Base-by-base conservation (phyloP, 805 yeast species). In the Sugiyamaella boreocaroliniensis region DNA sequence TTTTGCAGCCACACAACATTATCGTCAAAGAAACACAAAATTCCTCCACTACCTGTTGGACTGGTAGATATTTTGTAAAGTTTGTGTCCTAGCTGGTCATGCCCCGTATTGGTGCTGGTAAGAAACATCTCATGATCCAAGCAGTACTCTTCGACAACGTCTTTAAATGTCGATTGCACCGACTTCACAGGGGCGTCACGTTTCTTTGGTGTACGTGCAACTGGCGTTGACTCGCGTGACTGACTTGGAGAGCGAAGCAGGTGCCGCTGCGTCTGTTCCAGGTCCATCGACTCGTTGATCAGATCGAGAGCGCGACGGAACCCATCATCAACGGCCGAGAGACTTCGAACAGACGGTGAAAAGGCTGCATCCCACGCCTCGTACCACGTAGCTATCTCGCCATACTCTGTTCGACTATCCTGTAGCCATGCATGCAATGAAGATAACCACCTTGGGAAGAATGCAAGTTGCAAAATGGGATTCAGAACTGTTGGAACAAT, bases 111-210 rank as follows among this genome's bases (percentile, higher is more conserved):
- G 16, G 66, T 53, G 4, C 75, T 72, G 1, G 67, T 53, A 20
- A 81, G 68, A 8, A 75, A 61, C 20, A 82, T 70, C 40, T 78
- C 77, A 47, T 79, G 67, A 1, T 69, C 67, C 22, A 72, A 62
- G 60, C 96, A 88, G 60, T 71, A 78, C 2, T 79, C 79, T 50
- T 76, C 80, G 1, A 87, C 78, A 16, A 88, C 82, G 50, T 86
- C 88, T 56, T 75, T 81, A 62, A 83, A 82, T 0, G 86, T 72
- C 3, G 54, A 63, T 40, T 48, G 18, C 12, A 44, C 29, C 15
- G 9, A 29, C 22, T 41, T n/a, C 20, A 49, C 14, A 20, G 12
- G 12, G 34, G 55, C 20, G 6, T 41, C 16, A 43, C 49, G 14
- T 9, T 20, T 43, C 18, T 47, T 14, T 40, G 29, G 20, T 19